These are phyloP conservation scores for Phytophthora podocarpi DNA, from an alignment of 352 stramenopile species.

Conservation along the genomic window DNA sequence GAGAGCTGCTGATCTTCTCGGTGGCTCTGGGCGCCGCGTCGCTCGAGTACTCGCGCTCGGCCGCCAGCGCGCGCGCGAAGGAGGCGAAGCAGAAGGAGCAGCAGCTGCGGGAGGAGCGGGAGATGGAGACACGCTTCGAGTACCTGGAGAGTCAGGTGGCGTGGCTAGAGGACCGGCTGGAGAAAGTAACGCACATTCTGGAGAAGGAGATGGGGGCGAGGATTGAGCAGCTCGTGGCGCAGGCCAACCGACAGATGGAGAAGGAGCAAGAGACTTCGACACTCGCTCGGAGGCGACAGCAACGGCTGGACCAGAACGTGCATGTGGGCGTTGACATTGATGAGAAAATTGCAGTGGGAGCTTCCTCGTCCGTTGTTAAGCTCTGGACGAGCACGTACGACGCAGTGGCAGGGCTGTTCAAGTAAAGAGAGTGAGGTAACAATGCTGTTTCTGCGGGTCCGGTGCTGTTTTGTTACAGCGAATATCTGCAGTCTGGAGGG, in stretches of 20 bases:
- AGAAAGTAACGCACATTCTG: slow-evolving; percentile 38
- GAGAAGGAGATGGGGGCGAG: slow-evolving; percentile 38
- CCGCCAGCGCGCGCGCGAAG: slow-evolving; percentile 56
- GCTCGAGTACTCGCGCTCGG: slow-evolving; percentile 79
- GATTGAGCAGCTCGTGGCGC: slow-evolving; percentile 16
- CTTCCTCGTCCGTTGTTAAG: slow-evolving; percentile 22
- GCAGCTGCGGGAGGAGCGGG: slow-evolving; percentile 47
- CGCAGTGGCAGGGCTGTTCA: slow-evolving; percentile 43
- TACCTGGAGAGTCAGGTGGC: slow-evolving; percentile 50
- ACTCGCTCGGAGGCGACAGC: slow-evolving; percentile 17
- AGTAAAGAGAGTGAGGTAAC: slow-evolving; percentile 24
- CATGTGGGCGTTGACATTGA: slow-evolving; percentile 36
- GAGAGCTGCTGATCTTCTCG: slow-evolving; percentile 81
- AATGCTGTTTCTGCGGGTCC: slow-evolving; percentile 10
- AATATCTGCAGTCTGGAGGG: too few species aligned
- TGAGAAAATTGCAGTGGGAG: slow-evolving; percentile 28
- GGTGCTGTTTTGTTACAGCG: too few species aligned
- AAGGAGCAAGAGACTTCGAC: slow-evolving; percentile 6
- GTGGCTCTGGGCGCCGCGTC: slow-evolving; percentile 71
- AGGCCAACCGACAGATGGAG: slow-evolving; percentile 9
- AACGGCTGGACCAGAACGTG: slow-evolving; percentile 26
- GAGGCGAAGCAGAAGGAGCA: slow-evolving; percentile 61
- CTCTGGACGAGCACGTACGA: slow-evolving; percentile 34
- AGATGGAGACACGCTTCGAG: slow-evolving; percentile 57
- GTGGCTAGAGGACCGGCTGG: slow-evolving; percentile 52